Evolutionary conservation across 179 eudicot genomes (phyloP), one percentile per base, ranked within the genome.

Genomic region (Amaranthus tricolor): DNA sequence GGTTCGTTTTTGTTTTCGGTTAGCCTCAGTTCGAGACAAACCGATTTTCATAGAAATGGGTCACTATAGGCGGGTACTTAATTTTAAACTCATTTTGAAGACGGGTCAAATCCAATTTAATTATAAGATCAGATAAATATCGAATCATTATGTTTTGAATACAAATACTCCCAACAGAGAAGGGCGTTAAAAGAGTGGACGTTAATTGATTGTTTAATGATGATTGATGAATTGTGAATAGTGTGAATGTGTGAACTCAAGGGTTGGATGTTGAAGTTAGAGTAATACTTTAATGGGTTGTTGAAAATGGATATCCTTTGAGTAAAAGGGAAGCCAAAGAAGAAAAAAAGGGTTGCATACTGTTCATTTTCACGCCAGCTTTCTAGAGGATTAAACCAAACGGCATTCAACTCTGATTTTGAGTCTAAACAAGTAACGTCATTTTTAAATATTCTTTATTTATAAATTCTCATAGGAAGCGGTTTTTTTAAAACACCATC

Each of bases 281-380:
- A 9, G 40, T 62, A 48, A 49, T 62, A 50, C 21, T 52, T 13
- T 61, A 9, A 55, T 47, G 74, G 76, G 24, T 73, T 60, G 68
- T 73, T 73, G 76, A 24, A 49, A 75, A 66, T 20, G 56, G 59
- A 67, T 56, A 57, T 75, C 53, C 66, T 75, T 68, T 58, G 60
- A 60, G 79, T 76, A 50, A 68, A 75, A 76, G 73, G 59, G 11
- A 68, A 69, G 79, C 55, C 69, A 75, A 14, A 2, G 15, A 47
- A 50, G 50, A 59, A n/a, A 70, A 17, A 51, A 11, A 44, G 61
- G 63, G 40, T 19, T 20, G 12, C 11, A 67, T 11, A 14, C 24
- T 70, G 50, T 70, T 0, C 74, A 43, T 70, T 70, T 53, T 59
- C 72, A 76, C 74, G 63, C 72, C 31, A 20, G 48, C 13, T 20